phyloP scores from a whole-genome alignment of 2,329 filamentous ascomycete species.

The Aspergillus sojae region DNA sequence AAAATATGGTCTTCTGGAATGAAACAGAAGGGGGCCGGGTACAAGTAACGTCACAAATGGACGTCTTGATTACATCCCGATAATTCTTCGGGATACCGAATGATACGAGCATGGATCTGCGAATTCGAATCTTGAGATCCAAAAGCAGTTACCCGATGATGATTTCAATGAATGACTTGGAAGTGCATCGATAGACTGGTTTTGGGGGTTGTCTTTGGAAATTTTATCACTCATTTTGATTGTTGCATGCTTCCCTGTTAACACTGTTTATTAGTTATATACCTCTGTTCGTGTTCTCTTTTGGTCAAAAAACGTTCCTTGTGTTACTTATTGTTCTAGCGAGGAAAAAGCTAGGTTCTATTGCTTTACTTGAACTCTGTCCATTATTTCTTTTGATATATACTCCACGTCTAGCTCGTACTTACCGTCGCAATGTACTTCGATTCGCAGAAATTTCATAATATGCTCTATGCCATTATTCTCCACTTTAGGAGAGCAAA shows the following conservation, averaged over 20 bases:
- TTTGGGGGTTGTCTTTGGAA: not conserved
- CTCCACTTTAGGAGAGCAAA: too few species aligned
- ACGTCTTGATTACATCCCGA: not conserved
- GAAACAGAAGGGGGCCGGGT: not conserved
- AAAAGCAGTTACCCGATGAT: not conserved
- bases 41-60: not conserved
- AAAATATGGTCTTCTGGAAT: constrained; percentile 14
- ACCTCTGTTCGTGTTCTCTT: not conserved
- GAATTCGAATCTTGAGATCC: not conserved
- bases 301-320: not conserved
- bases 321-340: not conserved
- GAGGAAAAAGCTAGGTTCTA: not conserved
- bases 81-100: not conserved
- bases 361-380: too few species aligned
- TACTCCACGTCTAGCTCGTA: not conserved
- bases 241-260: not conserved
- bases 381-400: not conserved
- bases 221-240: not conserved
- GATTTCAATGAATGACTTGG: not conserved
- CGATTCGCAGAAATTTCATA: not conserved
- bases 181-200: not conserved
- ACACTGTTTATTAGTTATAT: constrained; percentile 2
- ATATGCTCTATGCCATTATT: too few species aligned
- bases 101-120: not conserved
- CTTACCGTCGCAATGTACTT: not conserved